Base-by-base conservation (phyloP, 2,329 filamentous ascomycete species). In the Colletotrichum liriopes region DNA sequence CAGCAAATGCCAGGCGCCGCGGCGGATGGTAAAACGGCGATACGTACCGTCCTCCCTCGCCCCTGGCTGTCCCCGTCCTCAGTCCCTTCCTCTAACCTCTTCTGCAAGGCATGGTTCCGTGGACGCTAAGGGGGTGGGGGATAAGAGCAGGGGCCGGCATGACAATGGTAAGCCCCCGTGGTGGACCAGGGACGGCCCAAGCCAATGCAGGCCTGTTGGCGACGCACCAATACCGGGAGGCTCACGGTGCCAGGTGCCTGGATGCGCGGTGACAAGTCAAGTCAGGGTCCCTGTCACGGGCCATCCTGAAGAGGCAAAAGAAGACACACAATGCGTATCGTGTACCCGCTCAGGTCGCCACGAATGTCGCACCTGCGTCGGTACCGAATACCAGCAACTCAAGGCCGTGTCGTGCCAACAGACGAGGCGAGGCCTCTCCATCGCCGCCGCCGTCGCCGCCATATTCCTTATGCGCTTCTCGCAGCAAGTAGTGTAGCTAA, bases 321-420 rank as follows among this genome's bases (percentile, higher is more conserved):
- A 43, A 54, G 56, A 52, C 32, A 63, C 65, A 67, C 16, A 32
- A 54, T 54, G 20, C 47, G 65, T 67, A 62, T 54, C 39, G 65
- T 32, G 45, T 54, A 67, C 65, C 47, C 65, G 65, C 58, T 63
- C 32, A 16, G 32, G 60, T 51, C 47, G 35, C 49, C 18, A 54
- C 56, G 32, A 11, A 54, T 29, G 16, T 64, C 61, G 39, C 47
- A 29, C 45, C 16, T 63, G 35, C 23, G 35, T 39, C 35, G 45
- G 45, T 63, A 63, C 47, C 45, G 16, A 29, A 41, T 62, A 63
- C 60, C 60, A 39, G 14, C 45, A 41, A 41, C 32, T 39, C 45
- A 26, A 41, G 32, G n/a, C 12, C 16, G 14, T 51, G 45, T 47
- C 26, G 20, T n/a, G 41, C 5, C 56, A 60, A 32, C 18, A 9